A percentile compares a stretch with the other conserved stretches of the same genome.
phyloP scores from a whole-genome alignment of 306 rosid species.

The Lathyrus sativus region DNA sequence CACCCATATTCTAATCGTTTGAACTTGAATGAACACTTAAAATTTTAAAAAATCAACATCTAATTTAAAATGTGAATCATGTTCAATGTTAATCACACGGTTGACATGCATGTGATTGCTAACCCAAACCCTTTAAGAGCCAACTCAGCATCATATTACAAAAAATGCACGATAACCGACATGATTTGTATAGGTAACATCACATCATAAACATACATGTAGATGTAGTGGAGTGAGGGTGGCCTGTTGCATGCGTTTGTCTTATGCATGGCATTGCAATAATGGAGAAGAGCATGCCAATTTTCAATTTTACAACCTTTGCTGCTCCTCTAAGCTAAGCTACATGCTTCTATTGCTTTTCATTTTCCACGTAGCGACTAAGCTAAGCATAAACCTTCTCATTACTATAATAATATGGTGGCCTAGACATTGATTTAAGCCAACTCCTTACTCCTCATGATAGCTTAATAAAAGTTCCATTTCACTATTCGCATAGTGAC shows the following conservation, averaged over 20 bases:
- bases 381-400: conserved; percentile 37
- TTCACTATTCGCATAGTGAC: neutral
- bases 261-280: conserved; percentile 44
- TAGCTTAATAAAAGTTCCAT: neutral
- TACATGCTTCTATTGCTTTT: conserved; percentile 44
- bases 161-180: neutral
- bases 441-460: conserved; percentile 20
- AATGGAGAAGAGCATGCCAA: conserved; percentile 39
- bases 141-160: neutral
- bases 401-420: conserved; percentile 4
- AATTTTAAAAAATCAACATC: too few relatives aligned
- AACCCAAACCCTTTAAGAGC: too few relatives aligned
- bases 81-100: too few relatives aligned
- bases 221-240: conserved; percentile 6
- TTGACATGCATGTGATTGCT: too few relatives aligned
- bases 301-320: conserved; percentile 36
- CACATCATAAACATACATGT: neutral
- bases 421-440: conserved; percentile 17
- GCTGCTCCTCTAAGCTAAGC: conserved; percentile 71
- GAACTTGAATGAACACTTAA: too few relatives aligned
- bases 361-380: conserved; percentile 38
- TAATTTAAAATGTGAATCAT: too few relatives aligned
- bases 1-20: too few relatives aligned
- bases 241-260: conserved; percentile 54
- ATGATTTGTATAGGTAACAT: neutral